Percentiles rank a stretch among this genome's conserved stretches.
Evolutionary conservation across 805 yeast species (phyloP).

Genomic region (Starmerella gropengiesseri): DNA sequence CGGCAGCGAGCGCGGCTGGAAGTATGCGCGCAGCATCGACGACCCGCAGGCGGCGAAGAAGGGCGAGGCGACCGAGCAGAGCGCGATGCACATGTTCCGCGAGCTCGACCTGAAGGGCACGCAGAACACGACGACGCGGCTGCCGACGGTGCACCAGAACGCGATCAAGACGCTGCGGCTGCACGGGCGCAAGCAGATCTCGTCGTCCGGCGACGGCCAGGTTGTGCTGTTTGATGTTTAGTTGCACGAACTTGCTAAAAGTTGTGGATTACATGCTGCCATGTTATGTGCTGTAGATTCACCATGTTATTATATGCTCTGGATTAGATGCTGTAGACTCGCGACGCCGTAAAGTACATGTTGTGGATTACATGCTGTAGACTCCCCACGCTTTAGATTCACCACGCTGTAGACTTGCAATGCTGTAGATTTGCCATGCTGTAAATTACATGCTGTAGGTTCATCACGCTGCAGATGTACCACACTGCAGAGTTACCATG

Average conservation of each 20-base stretch:
- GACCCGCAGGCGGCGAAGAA: slow-evolving; percentile 35
- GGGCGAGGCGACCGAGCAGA: slow-evolving; percentile 42
- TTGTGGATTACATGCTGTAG: too few species aligned
- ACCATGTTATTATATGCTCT: too few species aligned
- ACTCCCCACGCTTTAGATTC: too few species aligned
- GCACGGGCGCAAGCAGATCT: slow-evolving; percentile 40
- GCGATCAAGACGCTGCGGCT: slow-evolving; percentile 55
- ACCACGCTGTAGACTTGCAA: too few species aligned
- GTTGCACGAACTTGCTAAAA: neutral
- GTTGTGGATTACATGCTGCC: too few species aligned
- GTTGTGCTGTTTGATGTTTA: slow-evolving; percentile 63
- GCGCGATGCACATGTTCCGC: slow-evolving; percentile 76
- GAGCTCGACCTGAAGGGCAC: slow-evolving; percentile 93
- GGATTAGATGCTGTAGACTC: too few species aligned
- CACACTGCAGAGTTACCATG: too few species aligned
- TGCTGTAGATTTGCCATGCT: too few species aligned
- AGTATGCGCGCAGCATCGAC: slow-evolving; percentile 48
- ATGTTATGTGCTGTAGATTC: too few species aligned
- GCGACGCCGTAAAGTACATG: too few species aligned
- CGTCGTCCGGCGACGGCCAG: slow-evolving; percentile 85
- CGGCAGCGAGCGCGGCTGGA: slow-evolving; percentile 57
- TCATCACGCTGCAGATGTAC: too few species aligned
- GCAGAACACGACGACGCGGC: slow-evolving; percentile 36
- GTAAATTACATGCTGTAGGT: too few species aligned
- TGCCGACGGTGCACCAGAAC: slow-evolving; percentile 81